These are phyloP conservation scores for Colletotrichum sp. DNA, from an alignment of 2,329 filamentous ascomycete genomes.

Conservation along the genomic window DNA sequence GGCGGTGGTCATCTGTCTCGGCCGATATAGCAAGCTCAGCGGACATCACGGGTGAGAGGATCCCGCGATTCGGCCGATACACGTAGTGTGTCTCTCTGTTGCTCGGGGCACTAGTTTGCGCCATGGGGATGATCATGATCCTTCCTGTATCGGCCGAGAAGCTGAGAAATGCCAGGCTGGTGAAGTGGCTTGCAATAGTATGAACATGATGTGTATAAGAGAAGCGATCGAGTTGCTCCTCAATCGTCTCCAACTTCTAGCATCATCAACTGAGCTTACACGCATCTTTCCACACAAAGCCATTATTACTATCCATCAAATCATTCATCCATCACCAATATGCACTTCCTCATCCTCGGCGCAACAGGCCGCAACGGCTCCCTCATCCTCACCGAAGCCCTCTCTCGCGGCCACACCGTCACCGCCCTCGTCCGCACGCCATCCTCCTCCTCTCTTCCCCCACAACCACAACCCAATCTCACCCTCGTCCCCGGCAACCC, in stretches of 20 bases:
- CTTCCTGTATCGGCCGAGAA: neutral
- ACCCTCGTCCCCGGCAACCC: slow-evolving; percentile 43
- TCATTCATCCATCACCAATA: slow-evolving; percentile 21
- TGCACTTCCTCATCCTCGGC: slow-evolving; percentile 53
- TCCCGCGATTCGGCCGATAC: neutral
- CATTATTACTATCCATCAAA: neutral
- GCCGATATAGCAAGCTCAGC: neutral
- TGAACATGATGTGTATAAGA: neutral
- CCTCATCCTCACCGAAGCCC: slow-evolving; percentile 43
- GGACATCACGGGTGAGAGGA: neutral
- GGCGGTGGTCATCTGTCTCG: neutral
- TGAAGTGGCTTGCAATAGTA: neutral
- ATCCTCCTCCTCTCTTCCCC: slow-evolving; percentile 18
- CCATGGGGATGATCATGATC: neutral
- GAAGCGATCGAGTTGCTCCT: neutral
- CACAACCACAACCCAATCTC: slow-evolving; percentile 36
- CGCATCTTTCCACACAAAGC: neutral
- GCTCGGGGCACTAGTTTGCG: neutral
- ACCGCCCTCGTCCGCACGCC: slow-evolving; percentile 50
- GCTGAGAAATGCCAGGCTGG: neutral
- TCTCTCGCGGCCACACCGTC: slow-evolving; percentile 44
- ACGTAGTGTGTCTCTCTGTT: neutral
- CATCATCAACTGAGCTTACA: neutral
- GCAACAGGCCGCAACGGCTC: slow-evolving; percentile 52
- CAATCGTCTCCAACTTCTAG: neutral